These are phyloP conservation scores for Pyrus betulifolia DNA, from an alignment of 306 rosid genomes.

Conservation along the genomic window DNA sequence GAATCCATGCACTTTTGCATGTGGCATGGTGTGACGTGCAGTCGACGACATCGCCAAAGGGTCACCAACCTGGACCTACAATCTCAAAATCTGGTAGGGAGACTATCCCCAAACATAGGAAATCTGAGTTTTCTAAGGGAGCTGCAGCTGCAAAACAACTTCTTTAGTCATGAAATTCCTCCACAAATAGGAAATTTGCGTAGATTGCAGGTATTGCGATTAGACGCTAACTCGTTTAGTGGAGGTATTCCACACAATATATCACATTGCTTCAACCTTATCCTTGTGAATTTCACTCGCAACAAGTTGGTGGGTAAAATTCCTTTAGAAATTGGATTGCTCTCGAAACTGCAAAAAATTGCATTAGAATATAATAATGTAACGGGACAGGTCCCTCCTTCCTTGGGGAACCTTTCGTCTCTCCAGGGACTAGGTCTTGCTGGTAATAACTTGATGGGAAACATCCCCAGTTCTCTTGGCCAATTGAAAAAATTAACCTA, in stretches of 20 bases:
- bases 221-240: not conserved
- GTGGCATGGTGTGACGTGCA: not conserved
- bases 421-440: fast-evolving
- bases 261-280: not conserved
- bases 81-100: not conserved
- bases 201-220: not conserved
- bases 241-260: not conserved
- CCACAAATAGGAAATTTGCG: not conserved
- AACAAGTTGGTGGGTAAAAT: not conserved
- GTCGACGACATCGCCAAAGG: not conserved
- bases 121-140: not conserved
- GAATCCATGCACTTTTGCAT: not conserved
- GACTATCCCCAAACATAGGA: not conserved
- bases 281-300: fast-evolving
- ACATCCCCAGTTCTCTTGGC: not conserved
- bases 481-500: not conserved
- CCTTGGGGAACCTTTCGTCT: not conserved
- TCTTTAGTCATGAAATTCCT: not conserved
- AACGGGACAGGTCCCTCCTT: not conserved
- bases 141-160: not conserved
- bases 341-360: fast-evolving
- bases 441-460: not conserved
- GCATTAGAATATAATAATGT: fast-evolving
- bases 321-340: not conserved
- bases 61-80: not conserved